phyloP scores from a whole-genome alignment of 768 basidiomycete genomes.

The Suillus sp. region DNA sequence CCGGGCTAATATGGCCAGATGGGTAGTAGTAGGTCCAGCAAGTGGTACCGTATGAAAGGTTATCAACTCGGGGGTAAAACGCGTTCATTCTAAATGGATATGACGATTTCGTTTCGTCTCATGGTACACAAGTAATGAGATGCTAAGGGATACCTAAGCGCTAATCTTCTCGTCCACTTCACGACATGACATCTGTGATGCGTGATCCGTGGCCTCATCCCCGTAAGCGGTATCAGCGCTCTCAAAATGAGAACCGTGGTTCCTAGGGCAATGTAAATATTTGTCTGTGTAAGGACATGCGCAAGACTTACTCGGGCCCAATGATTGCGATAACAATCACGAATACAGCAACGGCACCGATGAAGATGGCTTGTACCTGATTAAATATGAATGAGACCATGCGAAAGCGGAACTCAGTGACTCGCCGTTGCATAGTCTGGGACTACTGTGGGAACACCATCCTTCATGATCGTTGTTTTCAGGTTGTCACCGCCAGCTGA shows the following conservation, averaged over 20 bases:
- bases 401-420: slow-evolving; percentile 11
- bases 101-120: neutral
- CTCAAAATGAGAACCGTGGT: slow-evolving; percentile 84
- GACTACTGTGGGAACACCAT: slow-evolving; percentile 45
- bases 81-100: neutral
- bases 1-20: neutral
- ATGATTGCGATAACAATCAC: slow-evolving; percentile 74
- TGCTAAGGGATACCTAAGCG: neutral
- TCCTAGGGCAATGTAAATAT: slow-evolving; percentile 37
- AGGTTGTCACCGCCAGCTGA: slow-evolving; percentile 67
- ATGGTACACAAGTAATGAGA: neutral
- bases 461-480: slow-evolving; percentile 46
- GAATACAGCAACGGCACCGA: slow-evolving; percentile 57
- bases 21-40: neutral
- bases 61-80: neutral
- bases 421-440: slow-evolving; percentile 62
- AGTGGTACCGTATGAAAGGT: neutral
- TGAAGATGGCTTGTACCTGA: slow-evolving; percentile 14
- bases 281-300: neutral
- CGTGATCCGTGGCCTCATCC: slow-evolving; percentile 43
- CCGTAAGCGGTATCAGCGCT: slow-evolving; percentile 77
- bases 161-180: slow-evolving; percentile 1
- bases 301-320: slow-evolving; percentile 67
- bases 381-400: slow-evolving; percentile 38
- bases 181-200: slow-evolving; percentile 10